phyloP scores from a whole-genome alignment of 176 grass and related monocot species.

The Oryza glaberrima region DNA sequence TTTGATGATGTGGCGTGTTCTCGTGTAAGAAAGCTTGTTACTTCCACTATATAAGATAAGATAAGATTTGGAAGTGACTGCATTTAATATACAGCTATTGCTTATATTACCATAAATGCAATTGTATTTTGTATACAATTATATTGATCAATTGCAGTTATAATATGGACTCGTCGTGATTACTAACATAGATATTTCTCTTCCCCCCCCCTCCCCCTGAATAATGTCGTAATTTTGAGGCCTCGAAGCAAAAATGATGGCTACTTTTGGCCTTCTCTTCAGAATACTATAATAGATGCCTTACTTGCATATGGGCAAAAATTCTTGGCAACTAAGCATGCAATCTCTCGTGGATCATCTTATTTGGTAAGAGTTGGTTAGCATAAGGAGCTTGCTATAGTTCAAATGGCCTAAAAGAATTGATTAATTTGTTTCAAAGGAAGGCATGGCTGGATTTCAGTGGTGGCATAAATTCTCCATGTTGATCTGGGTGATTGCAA shows the following conservation, averaged over 20 bases:
- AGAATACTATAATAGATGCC: background rate
- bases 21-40: too few relatives aligned
- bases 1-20: too few relatives aligned
- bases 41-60: too few relatives aligned
- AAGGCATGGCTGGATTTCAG: background rate
- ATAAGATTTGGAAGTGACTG: background rate
- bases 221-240: background rate
- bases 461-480: conserved; percentile 15
- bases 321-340: conserved; percentile 21
- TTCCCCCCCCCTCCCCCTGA: background rate
- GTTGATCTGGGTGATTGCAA: background rate
- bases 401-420: conserved; percentile 27
- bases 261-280: background rate
- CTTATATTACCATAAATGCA: background rate
- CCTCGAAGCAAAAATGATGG: background rate
- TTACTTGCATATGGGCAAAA: background rate
- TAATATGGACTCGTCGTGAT: background rate
- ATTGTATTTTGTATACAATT: background rate
- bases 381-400: background rate
- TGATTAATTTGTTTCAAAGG: background rate
- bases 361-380: background rate
- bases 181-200: background rate
- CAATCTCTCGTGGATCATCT: conserved; percentile 22
- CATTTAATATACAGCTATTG: background rate
- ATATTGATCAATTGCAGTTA: background rate